A percentile compares a stretch with the other conserved stretches of the same genome.
These are phyloP conservation scores for Asclepias syriaca DNA, from an alignment of 257 asterid species.

Conservation along the genomic window DNA sequence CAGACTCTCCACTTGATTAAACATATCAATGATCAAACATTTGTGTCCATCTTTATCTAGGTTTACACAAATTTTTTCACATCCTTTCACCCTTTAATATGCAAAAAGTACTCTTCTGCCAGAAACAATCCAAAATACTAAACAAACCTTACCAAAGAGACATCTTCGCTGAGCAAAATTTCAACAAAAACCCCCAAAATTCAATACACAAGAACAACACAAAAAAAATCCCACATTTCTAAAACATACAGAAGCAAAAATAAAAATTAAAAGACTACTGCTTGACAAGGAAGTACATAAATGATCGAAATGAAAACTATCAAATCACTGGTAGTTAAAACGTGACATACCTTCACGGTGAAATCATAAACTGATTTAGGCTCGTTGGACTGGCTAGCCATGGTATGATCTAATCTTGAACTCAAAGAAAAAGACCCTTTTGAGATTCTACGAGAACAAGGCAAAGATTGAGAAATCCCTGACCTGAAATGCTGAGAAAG, in stretches of 20 bases:
- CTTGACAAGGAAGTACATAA: background rate
- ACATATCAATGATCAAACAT: no score
- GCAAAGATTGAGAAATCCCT: constrained; percentile 11
- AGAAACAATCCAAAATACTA: background rate
- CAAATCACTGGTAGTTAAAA: background rate
- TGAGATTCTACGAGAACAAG: background rate
- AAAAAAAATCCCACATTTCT: background rate
- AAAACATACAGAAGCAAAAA: background rate
- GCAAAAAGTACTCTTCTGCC: background rate
- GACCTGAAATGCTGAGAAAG: constrained; percentile 11
- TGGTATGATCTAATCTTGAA: constrained; percentile 24
- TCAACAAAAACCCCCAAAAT: background rate
- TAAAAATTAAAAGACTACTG: background rate
- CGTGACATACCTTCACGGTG: constrained; percentile 60
- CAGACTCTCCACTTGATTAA: no score
- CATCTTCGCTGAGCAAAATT: background rate
- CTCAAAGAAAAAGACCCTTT: constrained; percentile 9
- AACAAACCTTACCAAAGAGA: background rate
- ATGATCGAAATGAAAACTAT: background rate
- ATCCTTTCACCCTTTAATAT: background rate
- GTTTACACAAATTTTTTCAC: background rate
- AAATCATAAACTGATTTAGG: constrained; percentile 81
- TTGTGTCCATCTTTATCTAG: background rate
- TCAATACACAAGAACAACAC: background rate
- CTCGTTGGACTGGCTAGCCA: constrained; percentile 57